Base-by-base conservation (phyloP, 2,329 filamentous ascomycete species). In the Colletotrichum caudatum region DNA sequence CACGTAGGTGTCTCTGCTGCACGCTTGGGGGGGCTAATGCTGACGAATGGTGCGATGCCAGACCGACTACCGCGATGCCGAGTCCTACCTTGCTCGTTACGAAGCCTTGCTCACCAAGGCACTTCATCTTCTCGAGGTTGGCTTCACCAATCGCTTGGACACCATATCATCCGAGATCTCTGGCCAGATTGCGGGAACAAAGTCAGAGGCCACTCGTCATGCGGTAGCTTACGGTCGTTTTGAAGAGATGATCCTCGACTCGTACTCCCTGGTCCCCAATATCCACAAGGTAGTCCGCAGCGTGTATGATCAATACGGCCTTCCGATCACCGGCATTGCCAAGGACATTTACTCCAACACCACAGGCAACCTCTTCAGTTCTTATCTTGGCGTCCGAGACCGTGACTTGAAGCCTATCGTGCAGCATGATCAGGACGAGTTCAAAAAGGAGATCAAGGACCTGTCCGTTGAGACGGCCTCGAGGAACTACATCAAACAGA, bases 31-130 rank as follows among this genome's bases (percentile, higher is more conserved):
- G 20, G 16, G 8, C 5, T 11, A 14, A 59, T 0, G n/a, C 41
- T 69, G 44, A 72, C 44, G 23, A 5, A 26, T 2, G 2, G 26
- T 29, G 20, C 3, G 2, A 26, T 26, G 20, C 23, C 76, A 94
- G 92, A 89, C 93, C 11, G 90, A 90, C 9, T 97, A 98, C 79
- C 93, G 93, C 74, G 95, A 98, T 80, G 92, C 95, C 3, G 92
- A 94, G 73, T 90, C 92, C 2, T 98, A 98, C 80, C 89, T 95
- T 54, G 94, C 95, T 8, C 90, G 94, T 71, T 98, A 98, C 80
- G 90, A 93, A 72, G 87, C 96, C 0, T 87, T 98, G 16, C 87
- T 98, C 18, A 89, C 89, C 37, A 90, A 90, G 75, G 87, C 89
- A 0, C 82, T 92, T 12, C 89, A 91, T 76, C 81, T 91, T 16